phyloP scores from a whole-genome alignment of 163 green algal genomes.

The Scenedesmus sp. region DNA sequence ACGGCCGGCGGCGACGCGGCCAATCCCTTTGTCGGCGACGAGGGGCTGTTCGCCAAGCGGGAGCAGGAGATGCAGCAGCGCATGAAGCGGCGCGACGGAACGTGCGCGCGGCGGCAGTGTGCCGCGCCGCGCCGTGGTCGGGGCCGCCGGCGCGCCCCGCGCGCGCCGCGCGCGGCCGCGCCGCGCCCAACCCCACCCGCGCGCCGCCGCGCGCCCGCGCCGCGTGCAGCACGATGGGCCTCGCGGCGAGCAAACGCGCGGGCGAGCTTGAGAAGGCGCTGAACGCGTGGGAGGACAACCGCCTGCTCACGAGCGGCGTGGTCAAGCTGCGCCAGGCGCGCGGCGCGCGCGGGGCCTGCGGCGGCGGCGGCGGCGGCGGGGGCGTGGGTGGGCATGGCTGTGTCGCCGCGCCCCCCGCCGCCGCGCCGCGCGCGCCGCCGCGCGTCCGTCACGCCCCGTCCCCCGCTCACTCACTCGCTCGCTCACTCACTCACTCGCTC shows the following conservation, averaged over 20 bases:
- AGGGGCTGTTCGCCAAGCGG: slow-evolving; percentile 54
- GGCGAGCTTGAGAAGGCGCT: slow-evolving; percentile 92
- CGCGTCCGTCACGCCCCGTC: too few relatives aligned
- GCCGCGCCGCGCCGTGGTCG: not conserved
- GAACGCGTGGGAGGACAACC: slow-evolving; percentile 97
- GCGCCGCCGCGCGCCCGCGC: not conserved
- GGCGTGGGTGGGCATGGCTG: not conserved
- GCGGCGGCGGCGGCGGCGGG: slow-evolving; percentile 34
- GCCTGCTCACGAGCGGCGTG: slow-evolving; percentile 89
- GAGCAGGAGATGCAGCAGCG: slow-evolving; percentile 43
- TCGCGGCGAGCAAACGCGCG: slow-evolving; percentile 86
- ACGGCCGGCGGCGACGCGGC: slow-evolving; percentile 43
- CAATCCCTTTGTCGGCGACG: slow-evolving; percentile 75
- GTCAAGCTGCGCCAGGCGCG: slow-evolving; percentile 66
- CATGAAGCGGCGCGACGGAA: slow-evolving; percentile 41
- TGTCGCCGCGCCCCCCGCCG: too few relatives aligned
- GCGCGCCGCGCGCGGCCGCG: too few relatives aligned
- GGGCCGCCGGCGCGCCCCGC: too few relatives aligned
- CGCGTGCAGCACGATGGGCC: slow-evolving; percentile 75
- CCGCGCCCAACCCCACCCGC: too few relatives aligned
- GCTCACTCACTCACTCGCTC: too few relatives aligned
- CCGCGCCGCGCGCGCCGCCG: too few relatives aligned
- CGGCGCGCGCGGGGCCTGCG: too few relatives aligned
- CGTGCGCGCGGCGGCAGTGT: not conserved
- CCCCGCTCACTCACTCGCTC: too few relatives aligned